These are phyloP conservation scores for Medicago truncatula DNA, from an alignment of 306 rosid genomes.

Conservation along the genomic window DNA sequence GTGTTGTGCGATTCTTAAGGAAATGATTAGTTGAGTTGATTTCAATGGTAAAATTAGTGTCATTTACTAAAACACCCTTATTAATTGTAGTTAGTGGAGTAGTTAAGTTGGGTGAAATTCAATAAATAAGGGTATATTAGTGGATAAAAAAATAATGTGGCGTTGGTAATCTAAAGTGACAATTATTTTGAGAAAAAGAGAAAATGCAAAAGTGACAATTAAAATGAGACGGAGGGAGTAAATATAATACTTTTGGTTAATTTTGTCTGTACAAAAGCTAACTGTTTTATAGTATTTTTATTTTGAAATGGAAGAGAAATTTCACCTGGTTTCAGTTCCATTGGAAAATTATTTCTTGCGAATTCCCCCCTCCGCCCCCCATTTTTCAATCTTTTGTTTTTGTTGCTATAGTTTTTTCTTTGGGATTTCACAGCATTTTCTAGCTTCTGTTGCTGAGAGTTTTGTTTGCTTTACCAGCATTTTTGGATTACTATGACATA, in stretches of 20 bases:
- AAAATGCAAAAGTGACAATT: too few relatives aligned
- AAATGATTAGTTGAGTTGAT: too few relatives aligned
- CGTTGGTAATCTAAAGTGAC: too few relatives aligned
- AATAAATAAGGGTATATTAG: too few relatives aligned
- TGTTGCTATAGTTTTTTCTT: slow-evolving; percentile 26
- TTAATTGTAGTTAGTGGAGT: too few relatives aligned
- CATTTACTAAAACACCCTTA: too few relatives aligned
- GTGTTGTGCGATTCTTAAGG: too few relatives aligned
- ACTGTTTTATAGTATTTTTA: neutral
- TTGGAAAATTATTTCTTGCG: neutral
- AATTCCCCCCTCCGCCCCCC: too few relatives aligned
- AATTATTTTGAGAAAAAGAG: too few relatives aligned
- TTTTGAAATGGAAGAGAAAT: neutral
- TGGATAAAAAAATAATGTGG: too few relatives aligned
- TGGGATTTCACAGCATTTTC: slow-evolving; percentile 27
- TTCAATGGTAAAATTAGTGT: too few relatives aligned
- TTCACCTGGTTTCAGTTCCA: neutral
- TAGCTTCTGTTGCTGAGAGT: slow-evolving; percentile 33
- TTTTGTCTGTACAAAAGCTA: neutral
- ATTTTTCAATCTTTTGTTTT: slow-evolving; percentile 1
- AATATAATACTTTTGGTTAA: neutral
- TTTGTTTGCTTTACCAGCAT: slow-evolving; percentile 63
- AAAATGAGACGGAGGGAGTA: neutral
- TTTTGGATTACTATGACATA: slow-evolving; percentile 86
- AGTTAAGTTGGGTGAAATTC: too few relatives aligned